These are phyloP conservation scores for Hygrocybe punicea DNA, from an alignment of 768 basidiomycete species.

Conservation along the genomic window DNA sequence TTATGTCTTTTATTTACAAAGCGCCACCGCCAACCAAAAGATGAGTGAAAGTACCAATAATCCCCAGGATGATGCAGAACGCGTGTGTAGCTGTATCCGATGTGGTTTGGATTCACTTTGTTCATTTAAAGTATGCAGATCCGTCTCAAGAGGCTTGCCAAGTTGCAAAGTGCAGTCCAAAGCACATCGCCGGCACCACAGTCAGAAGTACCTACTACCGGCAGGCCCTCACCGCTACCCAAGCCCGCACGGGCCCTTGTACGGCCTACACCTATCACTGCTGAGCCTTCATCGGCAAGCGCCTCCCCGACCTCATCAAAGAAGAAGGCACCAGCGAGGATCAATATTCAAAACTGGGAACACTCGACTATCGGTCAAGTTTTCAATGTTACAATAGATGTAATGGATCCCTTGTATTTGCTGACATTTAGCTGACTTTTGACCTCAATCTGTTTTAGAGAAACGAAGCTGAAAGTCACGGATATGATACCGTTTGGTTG, in stretches of 20 bases:
- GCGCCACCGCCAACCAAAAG: background rate
- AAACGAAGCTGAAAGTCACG: slow-evolving; percentile 54
- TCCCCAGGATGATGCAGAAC: slow-evolving; percentile 77
- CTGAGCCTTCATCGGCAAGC: slow-evolving; percentile 28
- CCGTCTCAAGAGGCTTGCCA: slow-evolving; percentile 86
- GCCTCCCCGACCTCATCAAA: slow-evolving; percentile 39
- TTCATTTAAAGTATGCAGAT: slow-evolving; percentile 52
- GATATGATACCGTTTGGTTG: slow-evolving; percentile 78
- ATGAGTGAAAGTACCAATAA: slow-evolving; percentile 30
- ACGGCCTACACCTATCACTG: slow-evolving; percentile 13
- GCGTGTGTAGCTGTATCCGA: slow-evolving; percentile 44
- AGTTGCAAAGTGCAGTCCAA: slow-evolving; percentile 55
- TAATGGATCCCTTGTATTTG: slow-evolving; percentile 37
- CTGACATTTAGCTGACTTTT: slow-evolving; percentile 5
- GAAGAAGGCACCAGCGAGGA: slow-evolving; percentile 46
- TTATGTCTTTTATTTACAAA: background rate
- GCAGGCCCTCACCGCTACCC: slow-evolving; percentile 27
- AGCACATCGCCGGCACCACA: slow-evolving; percentile 29
- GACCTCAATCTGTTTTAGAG: slow-evolving; percentile 39
- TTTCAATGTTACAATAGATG: slow-evolving; percentile 77
- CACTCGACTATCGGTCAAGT: slow-evolving; percentile 62
- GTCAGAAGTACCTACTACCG: slow-evolving; percentile 23
- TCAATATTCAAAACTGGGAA: slow-evolving; percentile 69
- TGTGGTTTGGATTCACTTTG: background rate
- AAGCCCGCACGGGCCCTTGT: slow-evolving; percentile 20